phyloP scores from a whole-genome alignment of 1,139 yeast genomes.

The Geotrichum candidum region DNA sequence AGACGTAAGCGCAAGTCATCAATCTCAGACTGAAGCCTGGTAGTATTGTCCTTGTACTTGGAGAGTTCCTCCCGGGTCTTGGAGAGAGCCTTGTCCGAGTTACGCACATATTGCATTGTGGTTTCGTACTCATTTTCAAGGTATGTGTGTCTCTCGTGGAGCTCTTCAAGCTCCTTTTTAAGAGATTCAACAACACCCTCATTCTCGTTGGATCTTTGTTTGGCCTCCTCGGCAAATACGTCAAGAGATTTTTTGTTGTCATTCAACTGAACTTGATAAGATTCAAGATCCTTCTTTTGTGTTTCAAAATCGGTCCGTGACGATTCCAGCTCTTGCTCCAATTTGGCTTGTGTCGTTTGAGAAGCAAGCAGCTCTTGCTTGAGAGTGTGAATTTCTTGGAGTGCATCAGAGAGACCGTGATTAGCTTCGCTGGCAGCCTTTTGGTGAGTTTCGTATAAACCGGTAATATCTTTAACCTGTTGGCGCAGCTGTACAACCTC shows the following conservation, averaged over 20 bases:
- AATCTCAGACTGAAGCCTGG: too few species aligned
- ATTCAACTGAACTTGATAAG: not conserved
- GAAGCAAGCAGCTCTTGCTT: constrained; percentile 25
- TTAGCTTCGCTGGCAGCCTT: constrained; percentile 33
- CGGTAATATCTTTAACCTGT: too few species aligned
- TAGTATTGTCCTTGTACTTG: too few species aligned
- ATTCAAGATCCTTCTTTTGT: constrained; percentile 1
- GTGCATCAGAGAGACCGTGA: constrained; percentile 25
- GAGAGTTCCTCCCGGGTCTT: too few species aligned
- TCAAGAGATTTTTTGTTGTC: constrained; percentile 13
- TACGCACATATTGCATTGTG: too few species aligned
- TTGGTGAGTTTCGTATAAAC: constrained; percentile 30
- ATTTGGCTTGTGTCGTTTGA: constrained; percentile 15
- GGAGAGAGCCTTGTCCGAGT: too few species aligned
- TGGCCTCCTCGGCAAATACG: constrained; percentile 6
- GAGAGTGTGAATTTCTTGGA: constrained; percentile 26
- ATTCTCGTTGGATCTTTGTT: constrained; percentile 14
- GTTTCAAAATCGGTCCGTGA: not conserved
- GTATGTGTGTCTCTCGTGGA: too few species aligned
- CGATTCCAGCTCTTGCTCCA: not conserved
- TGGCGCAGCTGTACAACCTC: too few species aligned
- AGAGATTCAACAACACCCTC: constrained; percentile 5
- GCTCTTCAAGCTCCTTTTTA: constrained; percentile 4
- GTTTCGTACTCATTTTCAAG: too few species aligned
- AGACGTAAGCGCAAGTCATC: too few species aligned